phyloP scores from a whole-genome alignment of 345 rosid species.

The Ceriops decandra region DNA sequence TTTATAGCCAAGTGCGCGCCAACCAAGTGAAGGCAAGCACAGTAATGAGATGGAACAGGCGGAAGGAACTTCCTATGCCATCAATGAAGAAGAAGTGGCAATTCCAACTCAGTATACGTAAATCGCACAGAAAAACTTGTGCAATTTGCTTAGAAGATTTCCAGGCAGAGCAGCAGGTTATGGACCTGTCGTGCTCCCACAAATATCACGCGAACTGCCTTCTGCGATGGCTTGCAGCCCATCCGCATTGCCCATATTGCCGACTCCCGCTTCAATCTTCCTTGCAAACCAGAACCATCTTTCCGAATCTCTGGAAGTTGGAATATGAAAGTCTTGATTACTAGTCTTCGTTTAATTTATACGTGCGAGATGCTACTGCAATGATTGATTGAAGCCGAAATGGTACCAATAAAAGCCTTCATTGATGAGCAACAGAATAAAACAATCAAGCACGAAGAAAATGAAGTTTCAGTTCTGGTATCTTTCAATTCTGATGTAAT shows the following conservation, averaged over 20 bases:
- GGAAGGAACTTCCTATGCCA: background rate
- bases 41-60: background rate
- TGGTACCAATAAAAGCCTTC: no score
- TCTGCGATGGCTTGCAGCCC: slow-evolving; percentile 24
- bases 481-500: no score
- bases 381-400: no score
- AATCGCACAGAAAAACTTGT: slow-evolving; percentile 4
- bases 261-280: slow-evolving; percentile 1
- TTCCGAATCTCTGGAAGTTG: background rate
- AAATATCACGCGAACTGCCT: slow-evolving; percentile 26
- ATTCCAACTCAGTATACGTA: slow-evolving; percentile 7
- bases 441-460: no score
- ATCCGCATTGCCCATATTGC: slow-evolving; percentile 25
- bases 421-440: no score
- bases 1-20: no score
- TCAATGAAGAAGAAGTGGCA: slow-evolving; percentile 8
- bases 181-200: slow-evolving; percentile 25
- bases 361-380: no score
- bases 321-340: background rate
- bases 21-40: no score
- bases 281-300: background rate
- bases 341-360: no score
- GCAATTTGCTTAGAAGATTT: slow-evolving; percentile 22
- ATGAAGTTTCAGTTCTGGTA: no score
- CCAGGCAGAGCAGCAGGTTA: slow-evolving; percentile 1